These are phyloP conservation scores for Solanum boliviense DNA, from an alignment of 257 asterid genomes.

Conservation along the genomic window DNA sequence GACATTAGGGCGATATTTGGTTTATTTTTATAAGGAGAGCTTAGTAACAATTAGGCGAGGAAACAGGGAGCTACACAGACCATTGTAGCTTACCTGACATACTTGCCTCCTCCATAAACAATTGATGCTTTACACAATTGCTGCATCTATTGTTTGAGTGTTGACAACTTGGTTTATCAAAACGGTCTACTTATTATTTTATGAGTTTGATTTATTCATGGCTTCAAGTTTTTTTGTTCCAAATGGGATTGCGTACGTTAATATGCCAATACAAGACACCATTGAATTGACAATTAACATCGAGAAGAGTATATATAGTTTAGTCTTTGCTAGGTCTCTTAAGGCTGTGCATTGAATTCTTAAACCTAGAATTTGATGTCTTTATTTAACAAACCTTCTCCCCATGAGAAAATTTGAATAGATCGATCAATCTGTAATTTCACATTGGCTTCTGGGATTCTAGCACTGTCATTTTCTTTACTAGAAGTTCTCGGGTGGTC, in stretches of 20 bases:
- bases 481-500: background rate
- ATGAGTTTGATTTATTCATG: background rate
- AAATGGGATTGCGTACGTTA: background rate
- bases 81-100: background rate
- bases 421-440: conserved; percentile 9
- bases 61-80: background rate
- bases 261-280: background rate
- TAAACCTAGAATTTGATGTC: background rate
- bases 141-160: background rate
- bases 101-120: background rate
- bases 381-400: background rate
- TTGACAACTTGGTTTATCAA: background rate
- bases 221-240: background rate
- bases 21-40: background rate
- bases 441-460: background rate
- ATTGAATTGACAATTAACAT: background rate
- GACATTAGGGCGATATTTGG: background rate
- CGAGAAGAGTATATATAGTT: background rate
- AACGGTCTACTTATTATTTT: background rate
- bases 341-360: background rate
- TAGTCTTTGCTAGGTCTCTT: background rate
- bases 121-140: background rate
- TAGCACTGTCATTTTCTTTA: background rate
- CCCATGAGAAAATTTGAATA: conserved; percentile 5
- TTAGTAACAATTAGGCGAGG: background rate